Base-by-base conservation (phyloP, 495 filamentous ascomycete species). In the Penicillium fimorum region DNA sequence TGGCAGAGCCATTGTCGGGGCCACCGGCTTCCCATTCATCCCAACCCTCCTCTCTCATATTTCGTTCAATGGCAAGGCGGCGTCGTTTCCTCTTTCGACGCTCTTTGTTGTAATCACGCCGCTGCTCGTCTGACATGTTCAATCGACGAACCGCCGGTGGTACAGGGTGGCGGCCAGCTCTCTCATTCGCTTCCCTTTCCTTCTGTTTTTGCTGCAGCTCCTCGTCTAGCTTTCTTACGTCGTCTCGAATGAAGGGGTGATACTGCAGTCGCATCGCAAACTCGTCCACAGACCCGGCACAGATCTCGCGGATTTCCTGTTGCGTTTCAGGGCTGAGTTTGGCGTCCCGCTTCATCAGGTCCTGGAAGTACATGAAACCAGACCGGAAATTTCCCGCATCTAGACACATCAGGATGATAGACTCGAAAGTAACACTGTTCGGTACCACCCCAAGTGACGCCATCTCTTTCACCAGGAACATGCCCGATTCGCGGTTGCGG, bases 381-480 rank as follows among this genome's bases (percentile, higher is more conserved):
- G 76, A 76, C 41, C 63, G 50, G 59, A 66, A 72, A 41, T 76
- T 76, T 3, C 65, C 67, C 2, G 70, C 73, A 15, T 73, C 64
- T 15, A 87, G 59, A 62, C 87, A 90, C 55, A 87, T 79, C 18
- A 87, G 69, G 38, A 93, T 82, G 17, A 95, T 65, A 27, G 80
- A 72, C 59, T 93, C 87, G 61, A 89, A 90, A 2, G 87, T 90
- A 40, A 75, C 59, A 17, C 65, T 61, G 50, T 87, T 76, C 1
- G 90, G 85, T 18, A 75, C 60, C 29, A 93, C 69, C 9, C 76
- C 74, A 38, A 87, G 75, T 20, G 81, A 78, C 1, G 82, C 70
- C 86, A 96, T 92, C 66, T 96, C 92, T 15, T 80, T 76, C 15
- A 85, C 79, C 1, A 94, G 60, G 63, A 90, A 90, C 71, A 86